Base-by-base conservation (phyloP, 78 protist species). In the Dictyostelium capitatum region DNA sequence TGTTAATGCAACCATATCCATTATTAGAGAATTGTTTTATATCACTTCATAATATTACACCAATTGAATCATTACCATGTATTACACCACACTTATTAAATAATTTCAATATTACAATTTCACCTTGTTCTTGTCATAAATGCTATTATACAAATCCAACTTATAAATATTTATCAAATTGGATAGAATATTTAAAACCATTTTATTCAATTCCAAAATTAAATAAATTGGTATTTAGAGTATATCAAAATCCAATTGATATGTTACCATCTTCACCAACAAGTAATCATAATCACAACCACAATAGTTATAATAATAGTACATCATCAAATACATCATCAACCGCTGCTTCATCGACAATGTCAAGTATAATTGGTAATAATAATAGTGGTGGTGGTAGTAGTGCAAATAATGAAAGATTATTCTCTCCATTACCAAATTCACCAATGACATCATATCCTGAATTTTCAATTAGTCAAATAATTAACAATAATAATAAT, bases 51-150 rank as follows among this genome's bases (percentile, higher is more conserved):
- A 69, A 87, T 6, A 79, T n/a, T 20, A 65, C 84, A 48, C 93
- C 93, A 28, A 17, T 6, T n/a, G 25, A 25, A 17, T 37, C 43
- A 37, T n/a, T 59, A 28, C 93, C 73, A 23, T 51, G 69, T 8
- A 77, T 87, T n/a, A 32, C 37, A 25, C 75, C 41, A 25, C 83
- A 77, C 4, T 41, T 87, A 9, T 62, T 87, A 11, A 37, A 77
- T 20, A 30, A 32, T 6, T 64, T 87, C 4, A 77, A 87, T 56
- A 87, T 87, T 19, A 87, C 93, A 8, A 46, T 87, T 25, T 70
- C 93, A 51, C 93, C 93, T 28, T 87, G 93, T 37, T 87, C 93
- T 6, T 87, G 93, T 37, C 54, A 74, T 25, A 30, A 20, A 20
- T 87, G 93, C 43, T 87, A 87, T 37, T 84, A 73, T 43, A 57